phyloP scores from a whole-genome alignment of 1,284 basidiomycete species.

The Sporisorium exsertum region DNA sequence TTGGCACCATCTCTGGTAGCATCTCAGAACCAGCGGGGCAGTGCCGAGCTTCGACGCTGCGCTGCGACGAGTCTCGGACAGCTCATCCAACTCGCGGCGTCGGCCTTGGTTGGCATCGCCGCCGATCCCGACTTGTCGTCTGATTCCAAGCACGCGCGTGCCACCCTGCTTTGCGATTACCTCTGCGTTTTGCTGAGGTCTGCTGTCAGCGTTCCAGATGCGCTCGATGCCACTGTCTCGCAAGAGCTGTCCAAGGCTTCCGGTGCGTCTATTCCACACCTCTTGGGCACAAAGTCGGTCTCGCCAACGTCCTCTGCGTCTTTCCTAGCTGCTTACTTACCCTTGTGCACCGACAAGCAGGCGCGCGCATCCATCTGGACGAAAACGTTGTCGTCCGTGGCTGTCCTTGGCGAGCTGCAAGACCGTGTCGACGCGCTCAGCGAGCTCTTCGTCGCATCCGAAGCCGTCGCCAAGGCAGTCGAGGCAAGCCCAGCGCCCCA shows the following conservation, averaged over 20 bases:
- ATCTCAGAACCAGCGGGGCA: constrained; percentile 12
- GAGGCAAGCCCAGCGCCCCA: neutral
- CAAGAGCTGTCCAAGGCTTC: constrained; percentile 23
- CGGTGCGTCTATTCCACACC: constrained; percentile 24
- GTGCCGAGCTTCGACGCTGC: constrained; percentile 9
- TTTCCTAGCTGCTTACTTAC: constrained; percentile 39
- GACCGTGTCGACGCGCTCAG: constrained; percentile 45
- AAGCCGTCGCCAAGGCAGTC: constrained; percentile 14
- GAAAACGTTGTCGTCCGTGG: constrained; percentile 38
- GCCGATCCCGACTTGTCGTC: neutral
- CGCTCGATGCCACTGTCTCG: constrained; percentile 9
- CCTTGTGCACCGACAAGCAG: constrained; percentile 15
- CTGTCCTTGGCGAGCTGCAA: constrained; percentile 16
- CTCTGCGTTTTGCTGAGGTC: constrained; percentile 28
- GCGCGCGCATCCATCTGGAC: constrained; percentile 40
- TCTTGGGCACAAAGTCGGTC: constrained; percentile 24
- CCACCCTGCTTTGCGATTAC: constrained; percentile 32
- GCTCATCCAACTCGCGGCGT: constrained; percentile 16
- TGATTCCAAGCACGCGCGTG: constrained; percentile 15
- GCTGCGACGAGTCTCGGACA: constrained; percentile 20
- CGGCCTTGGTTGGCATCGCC: constrained; percentile 11
- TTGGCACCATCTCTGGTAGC: constrained; percentile 26
- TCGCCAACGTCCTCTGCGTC: constrained; percentile 27
- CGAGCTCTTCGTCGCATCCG: constrained; percentile 38
- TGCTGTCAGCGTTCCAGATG: constrained; percentile 21